Percentiles rank a stretch among this genome's conserved stretches.
Conservation (phyloP, 345 rosid genomes). For the Salix arbutifolia region DNA sequence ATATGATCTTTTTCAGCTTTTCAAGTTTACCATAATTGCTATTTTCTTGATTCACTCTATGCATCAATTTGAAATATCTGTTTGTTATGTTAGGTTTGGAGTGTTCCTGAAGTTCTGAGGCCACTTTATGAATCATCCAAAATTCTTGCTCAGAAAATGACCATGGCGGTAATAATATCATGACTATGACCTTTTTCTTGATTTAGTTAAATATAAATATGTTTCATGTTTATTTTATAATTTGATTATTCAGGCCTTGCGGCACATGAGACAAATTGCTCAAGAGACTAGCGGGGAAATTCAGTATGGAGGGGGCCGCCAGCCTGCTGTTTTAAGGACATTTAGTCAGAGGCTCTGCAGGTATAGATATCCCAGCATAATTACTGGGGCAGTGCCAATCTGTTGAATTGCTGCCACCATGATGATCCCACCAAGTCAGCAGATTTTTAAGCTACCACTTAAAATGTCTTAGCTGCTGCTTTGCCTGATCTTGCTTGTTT, state of each 20-base stretch:
- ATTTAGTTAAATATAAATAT: constrained; percentile 8
- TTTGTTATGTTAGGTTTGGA: constrained; percentile 52
- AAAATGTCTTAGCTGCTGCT: background rate
- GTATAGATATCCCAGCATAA: constrained; percentile 30
- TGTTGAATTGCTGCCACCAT: background rate
- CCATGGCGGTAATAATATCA: constrained; percentile 66
- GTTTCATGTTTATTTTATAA: background rate
- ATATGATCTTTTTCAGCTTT: background rate
- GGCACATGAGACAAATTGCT: constrained; percentile 80
- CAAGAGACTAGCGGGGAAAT: constrained; percentile 92
- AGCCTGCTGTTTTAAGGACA: constrained; percentile 91
- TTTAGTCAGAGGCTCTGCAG: constrained; percentile 92
- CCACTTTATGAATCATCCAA: constrained; percentile 93
- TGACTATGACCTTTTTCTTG: background rate
- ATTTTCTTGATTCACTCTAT: background rate
- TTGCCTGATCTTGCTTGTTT: background rate
- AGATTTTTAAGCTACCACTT: background rate
- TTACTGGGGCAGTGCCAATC: background rate
- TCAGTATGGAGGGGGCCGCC: constrained; percentile 89
- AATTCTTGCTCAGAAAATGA: constrained; percentile 92
- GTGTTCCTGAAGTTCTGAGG: constrained; percentile 92
- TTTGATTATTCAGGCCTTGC: constrained; percentile 54
- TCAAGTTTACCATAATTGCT: background rate
- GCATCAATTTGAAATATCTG: background rate
- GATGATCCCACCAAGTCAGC: background rate